Conservation (phyloP, 257 asterid genomes). For the Primulina tabacum region DNA sequence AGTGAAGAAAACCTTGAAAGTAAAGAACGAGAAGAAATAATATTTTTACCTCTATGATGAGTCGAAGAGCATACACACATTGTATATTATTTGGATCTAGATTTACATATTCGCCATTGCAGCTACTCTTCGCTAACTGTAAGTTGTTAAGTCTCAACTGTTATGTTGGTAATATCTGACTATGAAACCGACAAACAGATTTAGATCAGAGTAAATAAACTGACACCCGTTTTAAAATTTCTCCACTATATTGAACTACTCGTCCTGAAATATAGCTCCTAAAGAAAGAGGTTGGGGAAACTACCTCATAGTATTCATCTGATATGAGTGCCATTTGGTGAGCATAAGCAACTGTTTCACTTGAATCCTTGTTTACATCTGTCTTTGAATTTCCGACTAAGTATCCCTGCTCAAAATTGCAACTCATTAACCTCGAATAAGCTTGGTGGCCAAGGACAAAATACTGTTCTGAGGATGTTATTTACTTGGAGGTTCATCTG, state of each 20-base stretch:
- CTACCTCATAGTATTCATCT: conserved; percentile 26
- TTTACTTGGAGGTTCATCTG: background rate
- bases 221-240: too few relatives aligned
- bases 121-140: conserved; percentile 31
- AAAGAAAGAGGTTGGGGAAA: background rate
- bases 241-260: background rate
- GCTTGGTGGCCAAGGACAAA: background rate
- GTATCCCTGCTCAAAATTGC: conserved; percentile 25
- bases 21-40: too few relatives aligned
- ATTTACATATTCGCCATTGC: conserved; percentile 24
- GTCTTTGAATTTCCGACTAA: conserved; percentile 22
- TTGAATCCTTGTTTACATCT: background rate
- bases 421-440: background rate
- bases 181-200: background rate
- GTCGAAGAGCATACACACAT: conserved; percentile 29
- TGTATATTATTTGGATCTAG: conserved; percentile 20
- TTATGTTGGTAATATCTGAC: background rate
- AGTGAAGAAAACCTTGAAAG: too few relatives aligned
- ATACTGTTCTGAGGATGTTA: too few relatives aligned
- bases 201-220: background rate
- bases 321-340: conserved; percentile 29
- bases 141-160: background rate
- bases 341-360: conserved; percentile 24
- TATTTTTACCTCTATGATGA: too few relatives aligned
- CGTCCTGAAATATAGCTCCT: too few relatives aligned